These are phyloP conservation scores for Fraxinus cuspidata DNA, from an alignment of 257 asterid genomes.

Conservation along the genomic window DNA sequence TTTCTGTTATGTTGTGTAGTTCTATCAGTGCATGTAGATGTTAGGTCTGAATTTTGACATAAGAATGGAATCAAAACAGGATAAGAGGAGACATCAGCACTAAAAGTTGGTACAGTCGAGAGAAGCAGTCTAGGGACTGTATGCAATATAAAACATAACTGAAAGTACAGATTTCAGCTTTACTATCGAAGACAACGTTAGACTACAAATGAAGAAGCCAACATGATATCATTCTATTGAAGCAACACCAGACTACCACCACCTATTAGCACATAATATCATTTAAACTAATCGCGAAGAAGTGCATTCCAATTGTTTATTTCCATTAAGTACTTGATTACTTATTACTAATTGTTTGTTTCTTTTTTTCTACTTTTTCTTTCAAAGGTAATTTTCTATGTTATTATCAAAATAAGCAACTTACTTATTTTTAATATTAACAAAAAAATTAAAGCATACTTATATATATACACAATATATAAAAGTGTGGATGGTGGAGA, in stretches of 20 bases:
- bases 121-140: slow-evolving; percentile 12
- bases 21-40: slow-evolving; percentile 88
- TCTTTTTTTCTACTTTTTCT: too few species aligned
- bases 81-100: slow-evolving; percentile 16
- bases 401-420: too few species aligned
- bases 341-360: too few species aligned
- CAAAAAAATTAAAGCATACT: too few species aligned
- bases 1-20: slow-evolving; percentile 82
- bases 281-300: not conserved
- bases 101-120: slow-evolving; percentile 10
- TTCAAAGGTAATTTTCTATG: too few species aligned
- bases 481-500: too few species aligned
- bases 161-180: not conserved
- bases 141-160: not conserved
- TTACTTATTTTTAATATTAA: too few species aligned
- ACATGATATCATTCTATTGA: not conserved
- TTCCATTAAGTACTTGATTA: too few species aligned
- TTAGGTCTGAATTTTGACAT: slow-evolving; percentile 72
- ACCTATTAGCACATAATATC: not conserved
- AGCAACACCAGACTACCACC: not conserved
- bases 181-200: not conserved
- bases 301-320: too few species aligned
- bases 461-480: too few species aligned
- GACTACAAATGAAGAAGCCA: not conserved
- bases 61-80: slow-evolving; percentile 24